Evolutionary conservation across 345 rosid genomes (phyloP).

Genomic region (Eucalyptus albens): DNA sequence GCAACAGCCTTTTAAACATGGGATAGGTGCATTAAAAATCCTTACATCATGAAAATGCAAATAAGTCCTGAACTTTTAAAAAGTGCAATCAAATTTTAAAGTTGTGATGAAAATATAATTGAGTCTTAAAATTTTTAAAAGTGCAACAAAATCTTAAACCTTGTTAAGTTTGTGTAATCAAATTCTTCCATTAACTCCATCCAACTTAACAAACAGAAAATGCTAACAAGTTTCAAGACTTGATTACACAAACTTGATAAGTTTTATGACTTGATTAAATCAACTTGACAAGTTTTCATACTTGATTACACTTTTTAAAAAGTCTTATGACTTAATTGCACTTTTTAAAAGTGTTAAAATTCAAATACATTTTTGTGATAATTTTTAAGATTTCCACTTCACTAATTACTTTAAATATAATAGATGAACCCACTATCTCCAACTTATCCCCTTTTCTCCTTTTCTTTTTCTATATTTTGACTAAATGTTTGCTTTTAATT

Average conservation of each 20-base stretch:
- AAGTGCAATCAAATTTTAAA: not conserved
- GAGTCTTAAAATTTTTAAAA: too few relatives aligned
- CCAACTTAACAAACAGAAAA: not conserved
- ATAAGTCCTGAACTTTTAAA: not conserved
- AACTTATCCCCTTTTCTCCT: not conserved
- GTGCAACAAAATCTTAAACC: not conserved
- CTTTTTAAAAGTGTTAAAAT: too few relatives aligned
- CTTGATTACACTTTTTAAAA: not conserved
- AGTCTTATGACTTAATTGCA: not conserved
- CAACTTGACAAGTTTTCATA: too few relatives aligned
- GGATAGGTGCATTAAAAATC: too few relatives aligned
- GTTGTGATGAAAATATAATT: too few relatives aligned
- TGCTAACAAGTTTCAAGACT: not conserved
- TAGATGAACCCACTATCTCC: not conserved
- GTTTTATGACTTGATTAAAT: not conserved
- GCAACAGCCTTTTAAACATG: not conserved
- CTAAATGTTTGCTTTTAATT: too few relatives aligned
- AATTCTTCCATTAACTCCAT: too few relatives aligned
- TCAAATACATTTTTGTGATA: not conserved
- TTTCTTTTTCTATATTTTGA: not conserved
- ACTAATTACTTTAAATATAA: not conserved
- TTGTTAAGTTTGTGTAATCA: not conserved
- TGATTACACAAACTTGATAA: too few relatives aligned
- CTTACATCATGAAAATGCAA: not conserved
- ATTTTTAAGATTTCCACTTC: too few relatives aligned